A percentile compares a stretch with the other conserved stretches of the same genome.
Conservation (phyloP, 371 early-diverging fungal genomes). For the Enteropsectra breve region DNA sequence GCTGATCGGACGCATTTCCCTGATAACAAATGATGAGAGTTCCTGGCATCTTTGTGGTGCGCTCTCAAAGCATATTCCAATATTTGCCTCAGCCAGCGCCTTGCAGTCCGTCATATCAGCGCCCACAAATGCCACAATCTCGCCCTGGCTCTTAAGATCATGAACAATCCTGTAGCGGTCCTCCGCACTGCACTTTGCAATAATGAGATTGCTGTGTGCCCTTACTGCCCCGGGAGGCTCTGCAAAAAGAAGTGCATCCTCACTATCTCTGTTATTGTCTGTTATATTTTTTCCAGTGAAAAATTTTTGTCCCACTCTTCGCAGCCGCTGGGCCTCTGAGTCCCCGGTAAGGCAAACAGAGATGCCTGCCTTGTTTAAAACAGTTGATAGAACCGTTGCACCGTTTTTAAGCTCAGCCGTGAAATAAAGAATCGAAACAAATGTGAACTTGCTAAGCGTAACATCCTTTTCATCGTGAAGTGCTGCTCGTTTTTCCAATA, state of each 20-base stretch:
- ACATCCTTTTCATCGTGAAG: background rate
- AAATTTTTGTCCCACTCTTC: background rate
- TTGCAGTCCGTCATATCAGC: conserved; percentile 83
- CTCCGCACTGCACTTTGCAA: conserved; percentile 72
- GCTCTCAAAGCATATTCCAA: conserved; percentile 80
- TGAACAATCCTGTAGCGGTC: conserved; percentile 77
- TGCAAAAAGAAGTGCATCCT: no score
- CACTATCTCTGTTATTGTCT: no score
- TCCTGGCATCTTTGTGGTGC: conserved; percentile 89
- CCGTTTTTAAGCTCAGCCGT: conserved; percentile 89
- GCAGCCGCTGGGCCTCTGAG: background rate
- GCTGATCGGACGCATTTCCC: conserved; percentile 83
- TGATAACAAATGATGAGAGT: conserved; percentile 83
- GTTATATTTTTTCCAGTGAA: conserved; percentile 66
- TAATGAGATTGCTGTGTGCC: conserved; percentile 73
- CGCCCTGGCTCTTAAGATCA: conserved; percentile 68
- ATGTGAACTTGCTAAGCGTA: conserved; percentile 62
- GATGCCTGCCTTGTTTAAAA: conserved; percentile 76
- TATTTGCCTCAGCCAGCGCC: conserved; percentile 81
- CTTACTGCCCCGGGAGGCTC: conserved; percentile 68
- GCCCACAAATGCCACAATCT: conserved; percentile 80
- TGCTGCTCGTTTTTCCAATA: background rate
- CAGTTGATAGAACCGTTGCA: conserved; percentile 81
- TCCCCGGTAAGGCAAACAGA: conserved; percentile 88
- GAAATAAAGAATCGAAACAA: conserved; percentile 72